These are phyloP conservation scores for Tulasnella sp. DNA, from an alignment of 768 basidiomycete genomes.

Conservation along the genomic window DNA sequence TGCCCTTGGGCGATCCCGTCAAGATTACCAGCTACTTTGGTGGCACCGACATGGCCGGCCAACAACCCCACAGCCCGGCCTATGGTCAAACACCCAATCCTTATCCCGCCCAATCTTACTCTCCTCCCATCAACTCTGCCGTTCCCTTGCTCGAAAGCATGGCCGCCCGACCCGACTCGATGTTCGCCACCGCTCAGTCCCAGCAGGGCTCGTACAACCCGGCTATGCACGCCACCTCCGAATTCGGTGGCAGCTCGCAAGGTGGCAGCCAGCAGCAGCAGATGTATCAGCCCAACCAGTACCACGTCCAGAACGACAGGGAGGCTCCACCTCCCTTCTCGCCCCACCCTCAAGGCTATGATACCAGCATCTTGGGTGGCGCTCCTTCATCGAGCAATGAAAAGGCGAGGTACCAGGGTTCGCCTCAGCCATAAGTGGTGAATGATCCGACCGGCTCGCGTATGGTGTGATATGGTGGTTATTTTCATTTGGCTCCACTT, in stretches of 20 bases:
- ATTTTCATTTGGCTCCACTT: background rate
- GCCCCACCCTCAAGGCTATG: background rate
- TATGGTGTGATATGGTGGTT: background rate
- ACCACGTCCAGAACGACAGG: background rate
- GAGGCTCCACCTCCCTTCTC: background rate
- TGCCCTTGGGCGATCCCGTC: background rate
- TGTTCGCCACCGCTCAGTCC: background rate
- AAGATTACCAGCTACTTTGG: background rate
- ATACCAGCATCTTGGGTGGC: background rate
- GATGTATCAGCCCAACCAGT: background rate
- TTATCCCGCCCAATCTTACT: background rate
- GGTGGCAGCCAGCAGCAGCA: background rate
- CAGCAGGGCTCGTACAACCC: background rate
- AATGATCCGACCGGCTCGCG: background rate
- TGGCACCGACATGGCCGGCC: background rate
- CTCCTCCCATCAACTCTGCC: background rate
- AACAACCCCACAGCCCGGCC: too few relatives aligned
- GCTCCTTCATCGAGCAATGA: background rate
- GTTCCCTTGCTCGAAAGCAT: background rate
- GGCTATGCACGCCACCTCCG: background rate
- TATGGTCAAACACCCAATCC: too few relatives aligned
- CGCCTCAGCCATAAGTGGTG: background rate
- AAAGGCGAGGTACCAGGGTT: background rate
- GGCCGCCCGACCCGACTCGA: background rate
- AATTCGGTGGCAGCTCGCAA: slow-evolving; percentile 1